Evolutionary conservation across 495 filamentous ascomycete genomes (phyloP), one percentile per base, ranked within the genome.

Genomic region (Penicillium verhagenii): DNA sequence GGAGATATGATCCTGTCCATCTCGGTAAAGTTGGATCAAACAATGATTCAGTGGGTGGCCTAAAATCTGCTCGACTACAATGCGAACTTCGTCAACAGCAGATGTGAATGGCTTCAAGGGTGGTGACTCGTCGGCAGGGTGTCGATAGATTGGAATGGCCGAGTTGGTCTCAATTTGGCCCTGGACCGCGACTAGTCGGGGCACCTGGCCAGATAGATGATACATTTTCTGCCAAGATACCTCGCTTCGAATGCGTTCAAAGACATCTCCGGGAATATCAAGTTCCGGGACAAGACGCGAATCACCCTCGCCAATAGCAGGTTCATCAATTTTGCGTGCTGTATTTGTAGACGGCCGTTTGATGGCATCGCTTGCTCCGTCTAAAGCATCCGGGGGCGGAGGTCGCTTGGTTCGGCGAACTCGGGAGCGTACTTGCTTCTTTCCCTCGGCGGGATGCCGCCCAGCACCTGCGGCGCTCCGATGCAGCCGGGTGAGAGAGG

Each of bases 191-290:
- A 97, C 90, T n/a, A 97, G 83, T 35, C 94, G 84, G 28, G 94
- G 94, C 2, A 98, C 94, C 61, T 94, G 88, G 13, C 94, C 94
- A 26, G 90, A 89, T 46, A 91, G 82, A 64, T 97, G 94, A 49
- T 85, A 87, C 94, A 98, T 98, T 52, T 82, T 87, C 59, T 92
- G 86, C 92, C 93, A 98, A 58, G 76, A 73, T 1, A 97, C 87
- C 65, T 97, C 94, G 19, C 80, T 71, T 49, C 82, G 79, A 9
- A 96, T 75, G 26, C 76, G 79, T n/a, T 86, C 78, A 64, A 95
- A 96, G 21, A 85, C 80, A 47, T 74, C 72, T n/a, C 77, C 59
- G 13, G 79, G 74, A 7, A 86, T 56, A 28, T 77, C 77, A 42
- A 95, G 70, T 56, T 92, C 79, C 56, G 84, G 75, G 19, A 96